Conservation (phyloP, 768 basidiomycete species). For the Hirschioporus abietinus region DNA sequence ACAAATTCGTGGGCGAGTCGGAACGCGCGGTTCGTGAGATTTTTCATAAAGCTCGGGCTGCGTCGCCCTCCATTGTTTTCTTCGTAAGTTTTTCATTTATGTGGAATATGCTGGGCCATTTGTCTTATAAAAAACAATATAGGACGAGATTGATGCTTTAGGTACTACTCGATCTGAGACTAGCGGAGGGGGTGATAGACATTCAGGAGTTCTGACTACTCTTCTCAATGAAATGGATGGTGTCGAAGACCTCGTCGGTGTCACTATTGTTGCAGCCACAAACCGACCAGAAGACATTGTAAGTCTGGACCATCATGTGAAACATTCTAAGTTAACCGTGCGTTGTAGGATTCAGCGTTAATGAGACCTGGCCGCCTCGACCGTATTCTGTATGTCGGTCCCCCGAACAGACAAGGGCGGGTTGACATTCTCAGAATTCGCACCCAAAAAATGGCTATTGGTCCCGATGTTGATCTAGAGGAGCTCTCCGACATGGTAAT, state of each 20-base stretch:
- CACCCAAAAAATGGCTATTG: constrained; percentile 75
- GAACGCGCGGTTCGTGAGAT: constrained; percentile 93
- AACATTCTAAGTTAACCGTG: background rate
- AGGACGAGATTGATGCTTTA: constrained; percentile 98
- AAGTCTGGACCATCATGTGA: constrained; percentile 26
- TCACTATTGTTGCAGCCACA: constrained; percentile 95
- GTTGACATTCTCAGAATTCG: constrained; percentile 83
- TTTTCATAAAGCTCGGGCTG: constrained; percentile 91
- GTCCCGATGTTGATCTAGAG: constrained; percentile 57
- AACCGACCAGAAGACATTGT: constrained; percentile 93
- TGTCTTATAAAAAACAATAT: background rate
- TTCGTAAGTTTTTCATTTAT: constrained; percentile 55
- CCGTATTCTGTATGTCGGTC: constrained; percentile 90
- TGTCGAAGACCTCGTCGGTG: constrained; percentile 88
- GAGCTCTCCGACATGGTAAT: constrained; percentile 68
- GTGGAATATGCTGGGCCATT: background rate
- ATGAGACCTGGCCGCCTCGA: constrained; percentile 95
- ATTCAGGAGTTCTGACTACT: constrained; percentile 89
- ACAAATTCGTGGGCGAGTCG: constrained; percentile 97
- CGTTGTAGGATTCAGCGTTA: constrained; percentile 78
- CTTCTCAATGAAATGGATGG: constrained; percentile 98
- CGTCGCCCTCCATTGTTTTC: constrained; percentile 93
- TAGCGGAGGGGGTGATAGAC: constrained; percentile 48
- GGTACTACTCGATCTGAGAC: constrained; percentile 66
- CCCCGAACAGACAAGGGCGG: constrained; percentile 75